Conservation (phyloP, 352 stramenopile genomes). For the Halophytophthora polymorphica region DNA sequence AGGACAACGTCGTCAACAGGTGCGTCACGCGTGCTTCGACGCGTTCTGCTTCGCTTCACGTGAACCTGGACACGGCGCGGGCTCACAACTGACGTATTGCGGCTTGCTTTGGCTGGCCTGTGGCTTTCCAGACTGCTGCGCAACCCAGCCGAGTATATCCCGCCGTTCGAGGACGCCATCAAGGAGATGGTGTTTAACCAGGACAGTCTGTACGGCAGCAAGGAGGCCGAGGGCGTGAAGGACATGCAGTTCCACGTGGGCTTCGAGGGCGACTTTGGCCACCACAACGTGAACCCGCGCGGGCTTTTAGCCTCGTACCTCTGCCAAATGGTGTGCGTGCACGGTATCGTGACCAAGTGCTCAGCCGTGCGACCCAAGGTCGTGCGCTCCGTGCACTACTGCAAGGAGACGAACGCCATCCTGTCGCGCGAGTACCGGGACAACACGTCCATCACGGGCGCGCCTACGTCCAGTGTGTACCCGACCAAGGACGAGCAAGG, state of each 20-base stretch:
- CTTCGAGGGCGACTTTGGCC: constrained; percentile 92
- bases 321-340: constrained; percentile 96
- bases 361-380: constrained; percentile 97
- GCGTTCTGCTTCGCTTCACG: constrained; percentile 5
- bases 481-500: constrained; percentile 96
- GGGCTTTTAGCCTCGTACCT: constrained; percentile 89
- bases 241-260: constrained; percentile 87
- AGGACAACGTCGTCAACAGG: constrained; percentile 77
- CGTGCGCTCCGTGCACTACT: constrained; percentile 97
- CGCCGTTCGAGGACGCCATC: constrained; percentile 78
- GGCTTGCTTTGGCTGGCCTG: background rate
- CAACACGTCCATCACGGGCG: constrained; percentile 92
- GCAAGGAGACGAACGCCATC: constrained; percentile 93
- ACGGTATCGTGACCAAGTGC: constrained; percentile 99
- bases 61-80: background rate
- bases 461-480: constrained; percentile 88
- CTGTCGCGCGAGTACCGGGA: constrained; percentile 95
- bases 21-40: constrained; percentile 20
- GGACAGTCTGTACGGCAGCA: constrained; percentile 77
- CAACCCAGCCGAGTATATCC: constrained; percentile 82
- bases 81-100: constrained; percentile 11
- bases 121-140: constrained; percentile 41
- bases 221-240: constrained; percentile 63
- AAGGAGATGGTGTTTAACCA: constrained; percentile 82
- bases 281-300: constrained; percentile 92